A percentile compares a stretch with the other conserved stretches of the same genome.
phyloP scores from a whole-genome alignment of 306 rosid species.

The Trichosanthes truncata region DNA sequence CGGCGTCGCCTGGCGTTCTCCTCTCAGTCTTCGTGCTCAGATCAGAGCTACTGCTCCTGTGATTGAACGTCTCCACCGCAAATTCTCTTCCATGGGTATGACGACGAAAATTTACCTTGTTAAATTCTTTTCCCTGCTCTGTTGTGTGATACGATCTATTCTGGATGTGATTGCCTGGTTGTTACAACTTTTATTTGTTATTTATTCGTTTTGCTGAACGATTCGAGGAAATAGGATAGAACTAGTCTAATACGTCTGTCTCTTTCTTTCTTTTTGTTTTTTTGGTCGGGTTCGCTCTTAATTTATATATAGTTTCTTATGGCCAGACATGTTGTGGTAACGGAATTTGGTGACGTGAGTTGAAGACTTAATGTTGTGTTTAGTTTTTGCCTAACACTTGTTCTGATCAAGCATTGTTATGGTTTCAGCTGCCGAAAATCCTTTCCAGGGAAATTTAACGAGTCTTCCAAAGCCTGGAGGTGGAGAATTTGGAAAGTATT shows the following conservation, averaged over 20 bases:
- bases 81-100: conserved; percentile 66
- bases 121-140: not conserved
- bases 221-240: not conserved
- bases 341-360: not conserved
- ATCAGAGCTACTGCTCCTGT: conserved; percentile 73
- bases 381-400: not conserved
- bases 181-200: not conserved
- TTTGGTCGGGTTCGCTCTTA: not conserved
- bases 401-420: conserved; percentile 6
- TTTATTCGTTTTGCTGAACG: not conserved
- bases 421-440: conserved; percentile 65
- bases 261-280: not conserved
- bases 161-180: not conserved
- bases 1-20: conserved; percentile 59
- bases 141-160: not conserved
- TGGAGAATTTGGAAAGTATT: conserved; percentile 89
- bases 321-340: not conserved
- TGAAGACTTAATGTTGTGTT: not conserved
- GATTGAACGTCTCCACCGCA: conserved; percentile 62
- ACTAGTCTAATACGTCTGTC: not conserved
- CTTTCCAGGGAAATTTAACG: conserved; percentile 77
- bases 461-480: conserved; percentile 94
- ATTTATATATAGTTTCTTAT: not conserved
- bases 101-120: conserved; percentile 3
- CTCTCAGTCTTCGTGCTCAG: conserved; percentile 60